Percentiles rank a stretch among this genome's conserved stretches.
These are phyloP conservation scores for Linderniella brevidens DNA, from an alignment of 257 asterid genomes.

Conservation along the genomic window DNA sequence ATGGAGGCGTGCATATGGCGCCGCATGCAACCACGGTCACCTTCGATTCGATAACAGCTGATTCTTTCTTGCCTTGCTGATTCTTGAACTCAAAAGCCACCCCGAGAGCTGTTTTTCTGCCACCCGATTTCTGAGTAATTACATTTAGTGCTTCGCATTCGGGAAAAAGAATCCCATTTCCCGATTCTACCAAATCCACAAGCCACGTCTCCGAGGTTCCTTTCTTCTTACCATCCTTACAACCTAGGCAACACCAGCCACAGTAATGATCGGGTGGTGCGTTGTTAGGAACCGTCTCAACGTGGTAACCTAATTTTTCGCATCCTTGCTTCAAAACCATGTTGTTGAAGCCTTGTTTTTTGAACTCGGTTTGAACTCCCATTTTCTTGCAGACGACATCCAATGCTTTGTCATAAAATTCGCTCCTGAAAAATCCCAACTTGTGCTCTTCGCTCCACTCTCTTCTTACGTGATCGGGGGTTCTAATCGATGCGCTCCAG, in stretches of 20 bases:
- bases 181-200: constrained; percentile 47
- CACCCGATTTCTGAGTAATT: constrained; percentile 8
- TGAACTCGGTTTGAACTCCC: constrained; percentile 51
- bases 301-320: constrained; percentile 36
- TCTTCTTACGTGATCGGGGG: constrained; percentile 45
- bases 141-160: constrained; percentile 47
- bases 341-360: constrained; percentile 51
- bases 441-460: constrained; percentile 46
- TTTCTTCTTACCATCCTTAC: constrained; percentile 55
- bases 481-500: constrained; percentile 72
- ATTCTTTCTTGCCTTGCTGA: constrained; percentile 20
- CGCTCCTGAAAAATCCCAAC: constrained; percentile 31
- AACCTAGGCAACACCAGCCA: constrained; percentile 72
- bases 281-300: constrained; percentile 43
- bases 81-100: constrained; percentile 27
- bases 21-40: constrained; percentile 61
- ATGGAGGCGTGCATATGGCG: constrained; percentile 53
- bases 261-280: constrained; percentile 58
- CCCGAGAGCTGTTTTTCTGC: constrained; percentile 23
- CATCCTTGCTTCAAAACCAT: constrained; percentile 77
- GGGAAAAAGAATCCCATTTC: constrained; percentile 48
- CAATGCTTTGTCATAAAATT: constrained; percentile 30
- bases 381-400: constrained; percentile 52
- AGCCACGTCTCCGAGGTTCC: constrained; percentile 70
- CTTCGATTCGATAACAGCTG: constrained; percentile 34